These are phyloP conservation scores for Mariannaea sp. DNA, from an alignment of 2,329 filamentous ascomycete species.

Conservation along the genomic window DNA sequence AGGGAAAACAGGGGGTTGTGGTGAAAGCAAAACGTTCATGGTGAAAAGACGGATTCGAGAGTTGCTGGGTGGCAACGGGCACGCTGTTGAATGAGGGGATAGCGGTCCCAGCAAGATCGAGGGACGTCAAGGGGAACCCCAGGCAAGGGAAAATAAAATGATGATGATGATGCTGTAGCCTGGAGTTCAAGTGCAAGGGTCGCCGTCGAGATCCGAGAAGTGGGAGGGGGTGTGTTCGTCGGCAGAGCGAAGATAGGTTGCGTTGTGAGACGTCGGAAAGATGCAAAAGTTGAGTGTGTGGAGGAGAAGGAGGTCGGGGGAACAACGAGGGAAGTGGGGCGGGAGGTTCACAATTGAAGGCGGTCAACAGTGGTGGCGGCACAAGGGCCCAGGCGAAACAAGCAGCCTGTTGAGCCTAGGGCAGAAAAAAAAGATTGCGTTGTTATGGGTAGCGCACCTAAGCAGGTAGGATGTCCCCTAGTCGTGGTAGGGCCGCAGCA, in stretches of 20 bases:
- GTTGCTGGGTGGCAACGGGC: constrained; percentile 11
- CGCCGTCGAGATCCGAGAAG: neutral
- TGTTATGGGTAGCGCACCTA: constrained; percentile 22
- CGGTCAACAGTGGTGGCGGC: constrained; percentile 24
- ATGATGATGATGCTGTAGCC: neutral
- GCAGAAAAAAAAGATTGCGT: constrained; percentile 22
- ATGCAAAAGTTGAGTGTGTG: constrained; percentile 18
- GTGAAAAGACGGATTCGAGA: constrained; percentile 33
- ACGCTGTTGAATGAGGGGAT: constrained; percentile 22
- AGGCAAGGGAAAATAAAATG: neutral
- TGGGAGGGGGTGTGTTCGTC: too few species aligned
- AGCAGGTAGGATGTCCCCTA: neutral
- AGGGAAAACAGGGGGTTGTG: constrained; percentile 63
- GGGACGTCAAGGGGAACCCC: neutral
- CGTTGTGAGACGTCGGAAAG: constrained; percentile 13
- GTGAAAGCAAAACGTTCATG: constrained; percentile 68
- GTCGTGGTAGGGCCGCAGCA: constrained; percentile 14
- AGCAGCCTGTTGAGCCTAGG: constrained; percentile 4
- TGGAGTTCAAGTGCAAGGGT: neutral
- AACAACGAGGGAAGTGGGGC: neutral
- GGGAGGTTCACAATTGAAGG: constrained; percentile 22
- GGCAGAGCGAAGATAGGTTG: constrained; percentile 8
- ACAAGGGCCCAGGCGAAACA: constrained; percentile 19
- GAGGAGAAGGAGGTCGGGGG: constrained; percentile 22
- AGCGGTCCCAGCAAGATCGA: constrained; percentile 14